These are phyloP conservation scores for Candida lessepsii DNA, from an alignment of 805 yeast species.

Conservation along the genomic window DNA sequence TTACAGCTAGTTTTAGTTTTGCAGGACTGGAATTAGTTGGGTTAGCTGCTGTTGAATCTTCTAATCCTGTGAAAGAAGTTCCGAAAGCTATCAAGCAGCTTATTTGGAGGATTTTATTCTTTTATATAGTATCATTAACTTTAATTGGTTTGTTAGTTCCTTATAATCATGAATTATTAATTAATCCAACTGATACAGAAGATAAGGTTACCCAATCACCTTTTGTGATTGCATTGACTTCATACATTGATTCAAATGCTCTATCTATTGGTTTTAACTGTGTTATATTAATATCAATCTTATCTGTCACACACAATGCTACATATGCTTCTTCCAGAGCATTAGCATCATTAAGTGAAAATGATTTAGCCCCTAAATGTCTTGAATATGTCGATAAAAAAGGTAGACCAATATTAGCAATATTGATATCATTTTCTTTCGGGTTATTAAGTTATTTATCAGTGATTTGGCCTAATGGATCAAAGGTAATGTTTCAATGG, in stretches of 20 bases:
- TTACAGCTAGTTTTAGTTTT: conserved; percentile 75
- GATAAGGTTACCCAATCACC: conserved; percentile 57
- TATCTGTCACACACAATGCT: conserved; percentile 79
- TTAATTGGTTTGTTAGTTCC: conserved; percentile 73
- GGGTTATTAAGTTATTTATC: conserved; percentile 63
- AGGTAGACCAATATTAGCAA: conserved; percentile 65
- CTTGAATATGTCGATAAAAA: conserved; percentile 47
- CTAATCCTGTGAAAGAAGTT: conserved; percentile 60
- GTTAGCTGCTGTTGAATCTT: conserved; percentile 70
- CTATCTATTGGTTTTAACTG: conserved; percentile 72
- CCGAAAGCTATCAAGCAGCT: conserved; percentile 73
- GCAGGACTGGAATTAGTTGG: conserved; percentile 80
- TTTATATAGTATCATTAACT: conserved; percentile 62
- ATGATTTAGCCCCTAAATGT: conserved; percentile 53
- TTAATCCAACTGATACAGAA: conserved; percentile 36
- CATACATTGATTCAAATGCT: conserved; percentile 52
- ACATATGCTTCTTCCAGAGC: conserved; percentile 70
- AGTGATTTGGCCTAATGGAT: conserved; percentile 50
- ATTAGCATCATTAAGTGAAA: conserved; percentile 57
- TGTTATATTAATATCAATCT: conserved; percentile 60
- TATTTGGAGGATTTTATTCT: conserved; percentile 59
- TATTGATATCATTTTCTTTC: conserved; percentile 53
- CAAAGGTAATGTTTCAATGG: conserved; percentile 34
- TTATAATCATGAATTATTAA: conserved; percentile 48
- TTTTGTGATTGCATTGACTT: conserved; percentile 68